These are phyloP conservation scores for Persicaria tinctoria DNA, from an alignment of 148 eudicot species.

Conservation along the genomic window DNA sequence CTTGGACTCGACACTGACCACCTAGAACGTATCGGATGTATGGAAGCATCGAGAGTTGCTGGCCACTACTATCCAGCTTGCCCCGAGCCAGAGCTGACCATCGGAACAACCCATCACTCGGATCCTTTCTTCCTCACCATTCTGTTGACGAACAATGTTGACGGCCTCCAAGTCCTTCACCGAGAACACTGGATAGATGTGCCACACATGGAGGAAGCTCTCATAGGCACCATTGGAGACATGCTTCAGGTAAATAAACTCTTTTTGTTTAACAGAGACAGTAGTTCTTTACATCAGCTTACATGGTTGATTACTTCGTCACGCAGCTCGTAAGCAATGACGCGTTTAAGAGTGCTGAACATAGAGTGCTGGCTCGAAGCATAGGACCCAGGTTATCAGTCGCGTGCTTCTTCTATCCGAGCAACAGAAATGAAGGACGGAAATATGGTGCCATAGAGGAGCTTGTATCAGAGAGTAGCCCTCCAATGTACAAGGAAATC, in stretches of 20 bases:
- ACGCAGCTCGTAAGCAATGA: constrained; percentile 48
- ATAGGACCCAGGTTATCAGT: constrained; percentile 46
- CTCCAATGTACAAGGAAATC: constrained; percentile 38
- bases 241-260: constrained; percentile 7
- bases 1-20: constrained; percentile 43
- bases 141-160: constrained; percentile 42
- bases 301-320: neutral
- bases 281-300: neutral
- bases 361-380: constrained; percentile 47
- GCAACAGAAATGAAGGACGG: constrained; percentile 16
- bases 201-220: constrained; percentile 48
- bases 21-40: constrained; percentile 38
- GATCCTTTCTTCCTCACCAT: constrained; percentile 60
- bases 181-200: constrained; percentile 50
- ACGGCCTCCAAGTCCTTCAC: constrained; percentile 68
- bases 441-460: constrained; percentile 42
- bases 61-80: constrained; percentile 72
- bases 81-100: constrained; percentile 60
- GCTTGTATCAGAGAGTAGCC: constrained; percentile 33
- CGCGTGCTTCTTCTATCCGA: constrained; percentile 50
- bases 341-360: constrained; percentile 45
- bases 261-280: neutral
- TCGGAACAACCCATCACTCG: constrained; percentile 53
- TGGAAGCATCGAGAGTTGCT: constrained; percentile 43
- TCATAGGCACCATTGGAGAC: constrained; percentile 1